Evolutionary conservation across 164 flowering plant genomes (phyloP).

Genomic region (Nymphaea colorata): DNA sequence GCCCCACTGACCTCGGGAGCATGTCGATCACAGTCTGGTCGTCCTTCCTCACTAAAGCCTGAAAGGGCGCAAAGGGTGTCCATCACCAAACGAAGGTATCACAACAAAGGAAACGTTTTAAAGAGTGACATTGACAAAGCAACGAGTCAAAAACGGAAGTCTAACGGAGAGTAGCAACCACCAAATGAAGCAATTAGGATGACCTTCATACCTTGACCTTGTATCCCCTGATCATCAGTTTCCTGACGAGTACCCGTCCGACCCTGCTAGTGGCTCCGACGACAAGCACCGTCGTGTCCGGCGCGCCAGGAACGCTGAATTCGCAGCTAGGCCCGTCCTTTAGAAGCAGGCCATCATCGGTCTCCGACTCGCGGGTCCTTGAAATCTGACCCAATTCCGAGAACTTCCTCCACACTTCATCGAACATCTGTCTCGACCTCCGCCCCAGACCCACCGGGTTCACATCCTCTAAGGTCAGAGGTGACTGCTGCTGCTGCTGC

Average conservation of each 20-base stretch:
- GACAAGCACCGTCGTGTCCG: constrained; percentile 78
- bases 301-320: constrained; percentile 88
- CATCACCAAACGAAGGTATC: no score
- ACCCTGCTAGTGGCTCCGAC: constrained; percentile 91
- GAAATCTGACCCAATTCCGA: constrained; percentile 90
- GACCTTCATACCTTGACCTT: constrained; percentile 55
- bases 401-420: constrained; percentile 89
- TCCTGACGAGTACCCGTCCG: constrained; percentile 75
- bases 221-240: constrained; percentile 93
- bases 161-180: no score
- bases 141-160: no score
- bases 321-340: constrained; percentile 87
- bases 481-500: constrained; percentile 3
- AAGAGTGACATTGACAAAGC: no score
- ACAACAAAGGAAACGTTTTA: no score
- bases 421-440: constrained; percentile 74
- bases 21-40: constrained; percentile 52
- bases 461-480: constrained; percentile 30
- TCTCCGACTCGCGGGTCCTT: constrained; percentile 27
- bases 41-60: constrained; percentile 84
- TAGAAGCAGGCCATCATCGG: constrained; percentile 48
- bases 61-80: neutral
- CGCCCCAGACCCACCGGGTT: constrained; percentile 95
- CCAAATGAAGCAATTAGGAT: no score
- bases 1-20: constrained; percentile 88